Evolutionary conservation across 192 early-diverging fungal genomes (phyloP), one percentile per base, ranked within the genome.

Genomic region (Coemansia sp.): DNA sequence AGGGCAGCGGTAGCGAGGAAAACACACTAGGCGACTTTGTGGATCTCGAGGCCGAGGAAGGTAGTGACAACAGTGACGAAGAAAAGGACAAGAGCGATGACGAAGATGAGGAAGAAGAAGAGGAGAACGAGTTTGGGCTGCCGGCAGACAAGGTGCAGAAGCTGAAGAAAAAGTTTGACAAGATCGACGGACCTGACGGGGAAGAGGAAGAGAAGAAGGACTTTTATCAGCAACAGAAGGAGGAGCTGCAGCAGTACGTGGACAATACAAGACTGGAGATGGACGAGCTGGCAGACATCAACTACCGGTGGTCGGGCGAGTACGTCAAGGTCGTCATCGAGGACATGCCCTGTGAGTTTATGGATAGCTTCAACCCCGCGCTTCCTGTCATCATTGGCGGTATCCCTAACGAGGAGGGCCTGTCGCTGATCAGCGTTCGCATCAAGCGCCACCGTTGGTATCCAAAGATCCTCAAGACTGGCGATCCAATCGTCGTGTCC

Each of bases 391-490:
- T 99, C 41, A 80, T 97, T 37, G 97, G 97, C 57, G 75, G 98
- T 5, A 84, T 96, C 59, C 70, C 90, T 28, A 86, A 87, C 29
- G 97, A 99, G 82, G 93, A 95, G 72, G 87, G 89, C 27, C 91
- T 94, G 84, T 94, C 95, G 50, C 93, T 98, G 74, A 87, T 97
- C 47, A 96, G 94, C 67, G 83, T 97, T 44, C 90, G 97, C 67
- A 89, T 99, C 69, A 99, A 99, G 83, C 91, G 91, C 56, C 97
- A 99, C 75, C 88, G 97, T 64, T 99, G 97, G 97, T 88, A 94
- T 68, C 87, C 87, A 58, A 91, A 90, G 75, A 95, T 95, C 40
- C 84, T 99, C 42, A 99, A 99, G 82, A 96, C 91, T 15, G 96
- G 97, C 67, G 97, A 99, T 70, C 97, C 97, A 20, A 82, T 99